Percentiles rank a stretch among this genome's conserved stretches.
Evolutionary conservation across 257 asterid genomes (phyloP).

Genomic region (Fraxinus anomala): DNA sequence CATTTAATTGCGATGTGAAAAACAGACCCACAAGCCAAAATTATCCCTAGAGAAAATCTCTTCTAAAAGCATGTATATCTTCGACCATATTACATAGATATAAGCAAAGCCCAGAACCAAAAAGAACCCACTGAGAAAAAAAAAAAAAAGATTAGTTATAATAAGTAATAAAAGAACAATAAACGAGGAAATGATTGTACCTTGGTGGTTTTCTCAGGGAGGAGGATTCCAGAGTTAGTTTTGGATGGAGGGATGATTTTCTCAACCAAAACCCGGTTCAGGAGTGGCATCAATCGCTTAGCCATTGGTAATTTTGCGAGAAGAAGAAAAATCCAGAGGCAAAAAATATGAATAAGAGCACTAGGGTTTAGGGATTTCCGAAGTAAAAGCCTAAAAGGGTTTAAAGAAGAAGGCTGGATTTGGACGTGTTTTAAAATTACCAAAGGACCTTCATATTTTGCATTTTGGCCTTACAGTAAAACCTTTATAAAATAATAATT

Average conservation of each 20-base stretch:
- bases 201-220: constrained; percentile 63
- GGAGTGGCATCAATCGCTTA: constrained; percentile 62
- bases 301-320: constrained; percentile 41
- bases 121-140: background rate
- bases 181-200: constrained; percentile 22
- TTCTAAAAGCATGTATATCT: background rate
- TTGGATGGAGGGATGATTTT: constrained; percentile 53
- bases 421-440: too few relatives aligned
- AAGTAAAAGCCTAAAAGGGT: too few relatives aligned
- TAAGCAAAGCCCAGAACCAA: background rate
- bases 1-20: background rate
- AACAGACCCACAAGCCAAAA: background rate
- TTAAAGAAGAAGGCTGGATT: too few relatives aligned
- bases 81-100: background rate
- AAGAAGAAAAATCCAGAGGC: constrained; percentile 17
- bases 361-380: too few relatives aligned
- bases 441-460: too few relatives aligned
- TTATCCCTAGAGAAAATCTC: background rate
- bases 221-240: constrained; percentile 58
- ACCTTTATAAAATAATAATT: too few relatives aligned
- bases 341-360: too few relatives aligned
- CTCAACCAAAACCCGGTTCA: constrained; percentile 60
- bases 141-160: too few relatives aligned
- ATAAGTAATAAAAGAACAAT: background rate
- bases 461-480: too few relatives aligned